phyloP scores from a whole-genome alignment of 257 asterid genomes.

The Apocynum venetum region DNA sequence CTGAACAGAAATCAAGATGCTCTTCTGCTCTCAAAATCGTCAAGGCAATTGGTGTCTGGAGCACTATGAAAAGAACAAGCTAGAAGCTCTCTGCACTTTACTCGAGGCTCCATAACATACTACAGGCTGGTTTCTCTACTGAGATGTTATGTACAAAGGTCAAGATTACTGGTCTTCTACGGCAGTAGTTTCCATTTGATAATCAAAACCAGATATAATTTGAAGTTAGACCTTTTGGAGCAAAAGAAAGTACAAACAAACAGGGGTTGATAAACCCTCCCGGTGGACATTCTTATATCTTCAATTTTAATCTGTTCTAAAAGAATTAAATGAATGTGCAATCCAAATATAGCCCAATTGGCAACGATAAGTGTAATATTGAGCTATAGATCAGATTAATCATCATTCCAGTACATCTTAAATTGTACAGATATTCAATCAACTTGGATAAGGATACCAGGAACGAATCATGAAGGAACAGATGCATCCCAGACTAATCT shows the following conservation, averaged over 20 bases:
- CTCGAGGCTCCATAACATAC: constrained; percentile 42
- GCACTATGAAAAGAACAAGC: constrained; percentile 37
- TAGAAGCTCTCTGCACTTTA: constrained; percentile 28
- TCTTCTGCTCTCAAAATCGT: constrained; percentile 19
- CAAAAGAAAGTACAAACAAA: neutral
- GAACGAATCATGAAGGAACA: neutral
- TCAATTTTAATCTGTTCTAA: neutral
- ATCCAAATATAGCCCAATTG: neutral
- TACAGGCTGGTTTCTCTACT: no score
- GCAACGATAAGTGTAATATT: no score
- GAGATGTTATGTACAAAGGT: no score
- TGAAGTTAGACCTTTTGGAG: no score
- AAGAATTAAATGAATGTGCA: neutral
- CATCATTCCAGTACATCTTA: neutral
- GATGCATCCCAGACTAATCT: neutral
- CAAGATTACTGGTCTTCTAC: neutral
- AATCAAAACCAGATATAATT: no score
- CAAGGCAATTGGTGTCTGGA: constrained; percentile 27
- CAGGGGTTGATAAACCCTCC: neutral
- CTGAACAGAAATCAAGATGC: constrained; percentile 15
- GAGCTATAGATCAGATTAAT: neutral
- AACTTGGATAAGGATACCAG: neutral
- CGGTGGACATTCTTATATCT: neutral
- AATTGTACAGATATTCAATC: neutral
- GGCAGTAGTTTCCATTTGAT: neutral